These are phyloP conservation scores for Pseudogymnoascus sp. DNA, from an alignment of 2,329 filamentous ascomycete genomes.

Conservation along the genomic window DNA sequence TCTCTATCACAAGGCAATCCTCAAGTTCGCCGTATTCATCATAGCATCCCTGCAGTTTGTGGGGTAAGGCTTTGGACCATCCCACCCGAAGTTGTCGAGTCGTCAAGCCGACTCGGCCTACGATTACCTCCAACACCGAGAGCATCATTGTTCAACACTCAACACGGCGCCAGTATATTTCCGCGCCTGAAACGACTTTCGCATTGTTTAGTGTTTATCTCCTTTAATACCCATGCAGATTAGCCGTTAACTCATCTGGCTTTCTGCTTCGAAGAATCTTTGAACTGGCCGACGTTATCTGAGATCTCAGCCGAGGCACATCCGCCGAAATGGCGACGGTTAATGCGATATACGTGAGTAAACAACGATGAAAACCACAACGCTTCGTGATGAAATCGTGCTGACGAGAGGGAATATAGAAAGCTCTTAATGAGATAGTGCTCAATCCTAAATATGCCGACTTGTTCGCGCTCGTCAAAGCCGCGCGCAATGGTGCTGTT, in stretches of 20 bases:
- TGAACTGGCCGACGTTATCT: neutral
- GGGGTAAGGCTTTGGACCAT: conserved; percentile 3
- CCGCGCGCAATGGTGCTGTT: conserved; percentile 89
- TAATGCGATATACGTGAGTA: conserved; percentile 4
- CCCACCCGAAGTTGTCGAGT: neutral
- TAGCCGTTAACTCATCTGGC: neutral
- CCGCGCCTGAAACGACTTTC: neutral
- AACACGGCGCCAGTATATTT: neutral
- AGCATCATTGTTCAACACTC: neutral
- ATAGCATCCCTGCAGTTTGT: conserved; percentile 1
- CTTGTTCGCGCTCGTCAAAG: conserved; percentile 78
- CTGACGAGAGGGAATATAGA: conserved; percentile 15
- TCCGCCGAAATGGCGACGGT: conserved; percentile 1
- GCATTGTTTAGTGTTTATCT: neutral
- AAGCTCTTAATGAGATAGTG: conserved; percentile 62
- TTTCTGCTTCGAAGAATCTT: neutral
- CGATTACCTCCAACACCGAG: neutral
- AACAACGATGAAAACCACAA: neutral
- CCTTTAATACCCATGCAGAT: neutral
- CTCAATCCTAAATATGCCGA: conserved; percentile 82
- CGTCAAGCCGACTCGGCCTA: neutral
- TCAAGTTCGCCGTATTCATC: neutral
- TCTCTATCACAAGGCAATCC: neutral
- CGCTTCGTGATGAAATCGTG: conserved; percentile 11
- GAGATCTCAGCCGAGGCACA: conserved; percentile 7